Percentiles rank a stretch among this genome's conserved stretches.
phyloP scores from a whole-genome alignment of 2,329 filamentous ascomycete genomes.

The Fusarium sp. region DNA sequence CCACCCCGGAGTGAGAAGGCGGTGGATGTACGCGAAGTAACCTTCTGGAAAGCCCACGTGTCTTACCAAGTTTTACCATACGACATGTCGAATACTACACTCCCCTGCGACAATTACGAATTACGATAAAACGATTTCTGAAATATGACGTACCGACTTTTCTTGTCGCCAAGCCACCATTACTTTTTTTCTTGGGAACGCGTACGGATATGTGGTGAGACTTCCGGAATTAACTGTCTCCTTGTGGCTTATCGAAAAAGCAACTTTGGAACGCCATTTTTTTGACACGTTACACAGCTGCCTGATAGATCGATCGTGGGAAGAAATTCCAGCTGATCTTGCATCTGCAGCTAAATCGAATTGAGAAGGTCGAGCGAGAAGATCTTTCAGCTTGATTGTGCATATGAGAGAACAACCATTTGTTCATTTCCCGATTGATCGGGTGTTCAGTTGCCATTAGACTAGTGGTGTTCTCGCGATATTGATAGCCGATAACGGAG shows the following conservation, averaged over 20 bases:
- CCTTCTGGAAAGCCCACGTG: not conserved
- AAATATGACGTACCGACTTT: not conserved
- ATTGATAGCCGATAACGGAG: not conserved
- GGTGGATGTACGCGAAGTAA: not conserved
- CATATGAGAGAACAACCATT: not conserved
- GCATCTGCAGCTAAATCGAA: not conserved
- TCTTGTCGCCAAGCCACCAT: not conserved
- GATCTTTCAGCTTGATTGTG: not conserved
- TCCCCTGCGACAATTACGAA: not conserved
- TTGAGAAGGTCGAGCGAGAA: not conserved
- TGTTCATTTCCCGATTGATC: not conserved
- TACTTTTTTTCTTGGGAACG: not conserved
- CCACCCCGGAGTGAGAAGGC: not conserved
- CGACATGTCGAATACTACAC: not conserved
- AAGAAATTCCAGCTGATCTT: not conserved
- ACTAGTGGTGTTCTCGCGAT: not conserved
- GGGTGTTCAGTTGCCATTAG: rapidly evolving
- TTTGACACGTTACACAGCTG: not conserved
- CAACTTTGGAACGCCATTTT: not conserved
- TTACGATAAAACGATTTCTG: not conserved
- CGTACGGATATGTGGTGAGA: not conserved
- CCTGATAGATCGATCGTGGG: not conserved
- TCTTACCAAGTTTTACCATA: not conserved
- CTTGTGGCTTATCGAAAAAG: not conserved
- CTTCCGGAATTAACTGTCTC: not conserved